These are phyloP conservation scores for Pilasporangium apinafurcum DNA, from an alignment of 352 stramenopile genomes.

Conservation along the genomic window DNA sequence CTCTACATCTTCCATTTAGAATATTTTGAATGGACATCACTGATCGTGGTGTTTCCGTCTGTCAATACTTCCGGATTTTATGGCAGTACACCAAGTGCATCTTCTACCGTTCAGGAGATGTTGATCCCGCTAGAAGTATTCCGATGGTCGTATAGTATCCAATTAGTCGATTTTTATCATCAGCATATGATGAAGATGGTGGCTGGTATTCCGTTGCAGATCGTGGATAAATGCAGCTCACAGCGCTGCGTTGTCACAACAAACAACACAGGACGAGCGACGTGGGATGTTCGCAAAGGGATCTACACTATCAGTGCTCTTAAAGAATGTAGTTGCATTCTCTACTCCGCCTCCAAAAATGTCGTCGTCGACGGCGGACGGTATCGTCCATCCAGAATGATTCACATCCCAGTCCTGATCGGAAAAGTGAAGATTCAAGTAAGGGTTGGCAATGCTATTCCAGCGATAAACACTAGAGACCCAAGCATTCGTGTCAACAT, in stretches of 20 bases:
- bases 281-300: slow-evolving; percentile 51
- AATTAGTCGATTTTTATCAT: slow-evolving; percentile 68
- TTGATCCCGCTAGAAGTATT: slow-evolving; percentile 49
- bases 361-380: slow-evolving; percentile 58
- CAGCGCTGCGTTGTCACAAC: slow-evolving; percentile 38
- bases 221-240: slow-evolving; percentile 49
- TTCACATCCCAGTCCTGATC: slow-evolving; percentile 52
- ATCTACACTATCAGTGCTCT: slow-evolving; percentile 49
- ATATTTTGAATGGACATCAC: slow-evolving; percentile 67
- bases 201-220: slow-evolving; percentile 35
- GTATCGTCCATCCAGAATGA: slow-evolving; percentile 34
- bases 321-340: slow-evolving; percentile 49
- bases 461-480: not conserved
- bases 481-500: no score
- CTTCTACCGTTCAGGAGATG: slow-evolving; percentile 34
- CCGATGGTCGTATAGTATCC: slow-evolving; percentile 52
- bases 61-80: slow-evolving; percentile 33
- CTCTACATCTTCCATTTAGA: slow-evolving; percentile 68
- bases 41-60: slow-evolving; percentile 45
- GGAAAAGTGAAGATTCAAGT: slow-evolving; percentile 39
- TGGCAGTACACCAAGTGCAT: slow-evolving; percentile 14
- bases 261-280: slow-evolving; percentile 26
- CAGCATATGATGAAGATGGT: slow-evolving; percentile 30
- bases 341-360: slow-evolving; percentile 64
- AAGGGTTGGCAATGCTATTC: slow-evolving; percentile 3